A percentile compares a stretch with the other conserved stretches of the same genome.
phyloP scores from a whole-genome alignment of 805 yeast species.

The Teunomyces stri region DNA sequence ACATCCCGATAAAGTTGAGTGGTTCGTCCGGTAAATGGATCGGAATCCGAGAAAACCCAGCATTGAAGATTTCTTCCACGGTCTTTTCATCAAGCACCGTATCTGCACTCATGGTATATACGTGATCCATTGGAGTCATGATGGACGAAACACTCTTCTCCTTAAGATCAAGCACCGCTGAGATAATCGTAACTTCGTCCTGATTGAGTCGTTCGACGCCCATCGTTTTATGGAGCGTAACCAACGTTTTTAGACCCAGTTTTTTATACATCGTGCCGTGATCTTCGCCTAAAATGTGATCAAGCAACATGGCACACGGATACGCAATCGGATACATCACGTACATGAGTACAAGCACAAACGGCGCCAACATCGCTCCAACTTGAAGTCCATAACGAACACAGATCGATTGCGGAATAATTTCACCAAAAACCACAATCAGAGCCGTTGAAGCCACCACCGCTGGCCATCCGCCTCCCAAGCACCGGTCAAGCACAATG shows the following conservation, averaged over 20 bases:
- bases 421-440: slow-evolving; percentile 93
- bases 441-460: slow-evolving; percentile 90
- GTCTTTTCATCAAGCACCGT: slow-evolving; percentile 76
- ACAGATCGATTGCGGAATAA: slow-evolving; percentile 91
- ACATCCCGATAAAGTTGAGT: slow-evolving; percentile 89
- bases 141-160: slow-evolving; percentile 83
- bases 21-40: slow-evolving; percentile 90
- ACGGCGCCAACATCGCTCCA: slow-evolving; percentile 88
- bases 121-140: slow-evolving; percentile 93
- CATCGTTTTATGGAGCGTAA: slow-evolving; percentile 89
- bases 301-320: slow-evolving; percentile 81
- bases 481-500: slow-evolving; percentile 83
- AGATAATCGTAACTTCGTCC: slow-evolving; percentile 94
- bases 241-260: slow-evolving; percentile 89
- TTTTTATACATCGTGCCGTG: slow-evolving; percentile 94
- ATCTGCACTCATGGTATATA: slow-evolving; percentile 84
- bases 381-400: slow-evolving; percentile 90
- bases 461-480: slow-evolving; percentile 98
- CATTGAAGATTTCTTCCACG: slow-evolving; percentile 86
- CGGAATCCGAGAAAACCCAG: slow-evolving; percentile 94
- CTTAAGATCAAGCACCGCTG: slow-evolving; percentile 90
- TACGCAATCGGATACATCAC: slow-evolving; percentile 88
- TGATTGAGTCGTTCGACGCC: slow-evolving; percentile 90
- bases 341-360: slow-evolving; percentile 82
- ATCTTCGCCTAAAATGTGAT: slow-evolving; percentile 84